Evolutionary conservation across 2,329 filamentous ascomycete species (phyloP).

Genomic region (Neoscytalidium dimidiatum): DNA sequence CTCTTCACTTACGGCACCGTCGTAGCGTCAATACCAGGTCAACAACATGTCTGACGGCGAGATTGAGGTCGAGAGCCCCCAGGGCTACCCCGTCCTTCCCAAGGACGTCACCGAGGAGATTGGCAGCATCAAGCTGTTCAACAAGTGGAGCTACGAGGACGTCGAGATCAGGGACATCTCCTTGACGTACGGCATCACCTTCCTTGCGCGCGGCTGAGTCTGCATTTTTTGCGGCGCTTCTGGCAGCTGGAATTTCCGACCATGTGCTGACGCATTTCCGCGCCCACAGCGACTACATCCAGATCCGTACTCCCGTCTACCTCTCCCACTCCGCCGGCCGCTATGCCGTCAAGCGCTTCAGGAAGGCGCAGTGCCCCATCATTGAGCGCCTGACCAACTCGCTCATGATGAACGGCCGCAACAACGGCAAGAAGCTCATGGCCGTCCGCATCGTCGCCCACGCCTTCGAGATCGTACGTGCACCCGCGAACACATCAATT

Average conservation of each 20-base stretch:
- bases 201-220: conserved; percentile 6
- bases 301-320: conserved; percentile 98
- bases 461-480: conserved; percentile 97
- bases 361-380: conserved; percentile 99
- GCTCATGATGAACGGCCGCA: conserved; percentile 99
- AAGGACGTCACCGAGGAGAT: conserved; percentile 90
- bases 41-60: conserved; percentile 95
- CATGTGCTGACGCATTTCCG: conserved; percentile 35
- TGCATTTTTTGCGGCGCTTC: not conserved
- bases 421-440: conserved; percentile 99
- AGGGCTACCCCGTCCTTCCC: conserved; percentile 79
- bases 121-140: conserved; percentile 94
- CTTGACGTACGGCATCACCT: conserved; percentile 76
- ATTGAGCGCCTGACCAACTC: conserved; percentile 99
- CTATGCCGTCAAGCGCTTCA: conserved; percentile 99
- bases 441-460: conserved; percentile 99
- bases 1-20: conserved; percentile 7
- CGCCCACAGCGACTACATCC: conserved; percentile 88
- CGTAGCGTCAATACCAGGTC: conserved; percentile 32
- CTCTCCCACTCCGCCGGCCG: conserved; percentile 97
- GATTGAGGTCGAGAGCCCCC: conserved; percentile 83
- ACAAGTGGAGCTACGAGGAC: conserved; percentile 98
- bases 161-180: conserved; percentile 99
- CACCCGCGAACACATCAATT: not conserved
- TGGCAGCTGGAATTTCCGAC: not conserved